These are phyloP conservation scores for Fusarium verticillioides DNA, from an alignment of 2,329 filamentous ascomycete species.

Conservation along the genomic window DNA sequence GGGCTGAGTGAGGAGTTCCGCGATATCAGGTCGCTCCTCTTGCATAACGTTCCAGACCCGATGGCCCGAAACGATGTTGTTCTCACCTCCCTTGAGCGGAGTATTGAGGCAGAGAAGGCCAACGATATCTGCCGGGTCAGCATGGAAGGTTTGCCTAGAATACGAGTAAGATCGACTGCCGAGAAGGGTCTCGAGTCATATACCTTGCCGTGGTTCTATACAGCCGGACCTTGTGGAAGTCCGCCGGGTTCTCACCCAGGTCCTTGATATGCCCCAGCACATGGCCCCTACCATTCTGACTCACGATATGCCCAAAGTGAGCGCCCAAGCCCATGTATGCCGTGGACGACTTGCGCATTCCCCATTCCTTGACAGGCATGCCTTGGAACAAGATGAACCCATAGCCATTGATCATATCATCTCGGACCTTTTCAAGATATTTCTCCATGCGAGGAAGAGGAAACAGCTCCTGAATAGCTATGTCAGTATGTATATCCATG, in stretches of 20 bases:
- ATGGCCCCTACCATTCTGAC: constrained; percentile 84
- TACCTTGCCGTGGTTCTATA: constrained; percentile 72
- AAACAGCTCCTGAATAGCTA: constrained; percentile 48
- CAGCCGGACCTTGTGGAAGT: constrained; percentile 86
- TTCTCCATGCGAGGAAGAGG: constrained; percentile 46
- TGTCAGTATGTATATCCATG: not conserved
- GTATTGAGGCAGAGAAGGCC: constrained; percentile 83
- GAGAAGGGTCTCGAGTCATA: too few species aligned
- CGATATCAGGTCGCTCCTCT: constrained; percentile 80
- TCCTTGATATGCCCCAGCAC: constrained; percentile 90
- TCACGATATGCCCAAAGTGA: constrained; percentile 85
- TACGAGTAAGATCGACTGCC: constrained; percentile 44
- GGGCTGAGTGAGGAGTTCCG: constrained; percentile 77
- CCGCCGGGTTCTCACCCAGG: constrained; percentile 76
- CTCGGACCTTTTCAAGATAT: constrained; percentile 50
- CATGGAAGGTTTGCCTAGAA: constrained; percentile 66
- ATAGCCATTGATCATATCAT: constrained; percentile 74
- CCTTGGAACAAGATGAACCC: constrained; percentile 92
- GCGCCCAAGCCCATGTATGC: constrained; percentile 88
- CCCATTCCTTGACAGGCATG: constrained; percentile 80
- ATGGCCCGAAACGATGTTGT: constrained; percentile 81
- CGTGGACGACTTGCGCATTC: constrained; percentile 79
- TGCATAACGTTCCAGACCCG: constrained; percentile 84
- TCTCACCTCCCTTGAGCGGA: constrained; percentile 83
- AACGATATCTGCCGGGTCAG: constrained; percentile 84